A percentile compares a stretch with the other conserved stretches of the same genome.
phyloP scores from a whole-genome alignment of 345 rosid species.

The Syzygium oleosum region DNA sequence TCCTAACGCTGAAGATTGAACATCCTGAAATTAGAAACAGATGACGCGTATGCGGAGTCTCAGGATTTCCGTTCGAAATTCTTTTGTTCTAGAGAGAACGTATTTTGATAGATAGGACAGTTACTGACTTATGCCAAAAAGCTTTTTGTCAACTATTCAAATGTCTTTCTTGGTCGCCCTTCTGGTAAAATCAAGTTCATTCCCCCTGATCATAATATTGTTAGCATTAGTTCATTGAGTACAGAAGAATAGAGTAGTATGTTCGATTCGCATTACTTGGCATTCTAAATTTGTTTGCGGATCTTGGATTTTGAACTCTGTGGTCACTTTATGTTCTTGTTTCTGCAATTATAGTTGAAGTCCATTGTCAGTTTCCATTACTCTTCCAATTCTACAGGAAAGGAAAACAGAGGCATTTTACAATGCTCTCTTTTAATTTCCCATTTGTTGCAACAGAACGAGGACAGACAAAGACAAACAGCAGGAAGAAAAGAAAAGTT shows the following conservation, averaged over 20 bases:
- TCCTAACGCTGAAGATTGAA: neutral
- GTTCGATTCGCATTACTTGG: neutral
- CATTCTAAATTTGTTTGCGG: neutral
- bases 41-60: neutral
- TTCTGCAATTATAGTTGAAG: neutral
- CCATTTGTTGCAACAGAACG: neutral
- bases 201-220: neutral
- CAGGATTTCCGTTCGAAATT: neutral
- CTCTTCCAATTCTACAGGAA: neutral
- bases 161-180: neutral
- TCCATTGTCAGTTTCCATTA: neutral
- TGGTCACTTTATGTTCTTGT: neutral
- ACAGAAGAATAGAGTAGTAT: neutral
- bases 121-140: no score
- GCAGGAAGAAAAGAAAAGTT: neutral
- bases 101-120: neutral
- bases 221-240: neutral
- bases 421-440: neutral
- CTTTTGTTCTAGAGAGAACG: neutral
- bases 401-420: neutral
- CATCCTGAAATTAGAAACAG: neutral
- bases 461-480: neutral
- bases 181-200: neutral
- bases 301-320: neutral
- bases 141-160: neutral